A percentile compares a stretch with the other conserved stretches of the same genome.
Evolutionary conservation across 2,329 filamentous ascomycete species (phyloP).

Genomic region (Nemania sp.): DNA sequence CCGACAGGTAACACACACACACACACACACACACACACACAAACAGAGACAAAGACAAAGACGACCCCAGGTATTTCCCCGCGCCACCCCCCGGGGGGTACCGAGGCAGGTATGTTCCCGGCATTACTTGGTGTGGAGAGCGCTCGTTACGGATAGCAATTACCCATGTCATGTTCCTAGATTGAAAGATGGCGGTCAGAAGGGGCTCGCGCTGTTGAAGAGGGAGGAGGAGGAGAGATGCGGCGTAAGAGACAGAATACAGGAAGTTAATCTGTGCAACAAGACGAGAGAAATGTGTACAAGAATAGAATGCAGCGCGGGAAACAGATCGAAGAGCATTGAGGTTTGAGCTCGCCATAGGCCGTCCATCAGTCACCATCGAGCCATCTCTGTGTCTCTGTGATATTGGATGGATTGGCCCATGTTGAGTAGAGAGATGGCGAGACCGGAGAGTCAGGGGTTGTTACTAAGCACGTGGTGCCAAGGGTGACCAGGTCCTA

Average conservation of each 20-base stretch:
- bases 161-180: conserved; percentile 70
- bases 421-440: conserved; percentile 12
- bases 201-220: not conserved
- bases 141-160: conserved; percentile 54
- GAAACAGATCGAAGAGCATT: not conserved
- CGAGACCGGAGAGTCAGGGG: not conserved
- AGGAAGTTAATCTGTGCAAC: not conserved
- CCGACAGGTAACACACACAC: too few species aligned
- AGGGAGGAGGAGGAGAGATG: conserved; percentile 13
- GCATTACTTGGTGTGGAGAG: not conserved
- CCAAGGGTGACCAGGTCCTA: conserved; percentile 17
- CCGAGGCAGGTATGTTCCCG: not conserved
- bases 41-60: too few species aligned
- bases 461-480: conserved; percentile 21
- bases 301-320: not conserved
- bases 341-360: not conserved
- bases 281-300: not conserved
- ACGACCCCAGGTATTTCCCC: not conserved
- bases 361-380: not conserved
- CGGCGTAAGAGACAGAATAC: conserved; percentile 6
- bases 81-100: not conserved
- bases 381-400: not conserved
- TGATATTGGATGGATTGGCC: not conserved
- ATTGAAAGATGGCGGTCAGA: conserved; percentile 18
- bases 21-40: too few species aligned